These are phyloP conservation scores for Macaranga tanarius DNA, from an alignment of 441 rosid genomes.

Conservation along the genomic window DNA sequence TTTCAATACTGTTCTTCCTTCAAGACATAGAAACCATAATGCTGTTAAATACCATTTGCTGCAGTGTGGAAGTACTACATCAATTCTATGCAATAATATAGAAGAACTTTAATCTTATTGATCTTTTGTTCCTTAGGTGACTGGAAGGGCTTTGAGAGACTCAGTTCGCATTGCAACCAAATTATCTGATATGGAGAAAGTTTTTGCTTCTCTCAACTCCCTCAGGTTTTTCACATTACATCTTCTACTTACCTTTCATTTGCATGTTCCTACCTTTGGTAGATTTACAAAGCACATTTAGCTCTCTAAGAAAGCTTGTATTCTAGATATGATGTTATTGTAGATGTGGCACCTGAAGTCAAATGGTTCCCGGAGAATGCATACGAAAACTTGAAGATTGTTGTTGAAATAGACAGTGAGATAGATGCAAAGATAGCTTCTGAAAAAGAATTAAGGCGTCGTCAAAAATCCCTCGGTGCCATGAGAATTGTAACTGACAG, in stretches of 20 bases:
- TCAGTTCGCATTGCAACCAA: conserved; percentile 74
- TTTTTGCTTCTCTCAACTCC: conserved; percentile 54
- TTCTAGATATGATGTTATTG: conserved; percentile 75
- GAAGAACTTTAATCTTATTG: background rate
- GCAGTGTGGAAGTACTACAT: background rate
- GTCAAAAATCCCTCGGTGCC: conserved; percentile 70
- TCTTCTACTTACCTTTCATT: conserved; percentile 14
- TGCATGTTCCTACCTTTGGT: conserved; percentile 12
- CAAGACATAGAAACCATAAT: background rate
- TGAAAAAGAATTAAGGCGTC: conserved; percentile 69
- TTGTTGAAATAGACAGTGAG: conserved; percentile 82
- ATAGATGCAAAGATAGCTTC: conserved; percentile 71
- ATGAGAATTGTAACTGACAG: conserved; percentile 72
- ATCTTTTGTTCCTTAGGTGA: conserved; percentile 51
- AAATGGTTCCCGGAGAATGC: conserved; percentile 80
- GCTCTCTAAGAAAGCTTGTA: conserved; percentile 26
- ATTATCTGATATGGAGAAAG: conserved; percentile 77
- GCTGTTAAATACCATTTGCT: background rate
- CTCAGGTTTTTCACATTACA: conserved; percentile 47
- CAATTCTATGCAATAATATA: background rate
- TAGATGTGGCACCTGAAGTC: conserved; percentile 85
- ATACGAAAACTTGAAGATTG: conserved; percentile 76
- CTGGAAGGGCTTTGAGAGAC: conserved; percentile 82
- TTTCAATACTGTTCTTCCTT: background rate
- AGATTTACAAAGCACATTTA: background rate